Conservation (phyloP, 163 green algal species). For the Chlamydomonas reinhardtii region DNA sequence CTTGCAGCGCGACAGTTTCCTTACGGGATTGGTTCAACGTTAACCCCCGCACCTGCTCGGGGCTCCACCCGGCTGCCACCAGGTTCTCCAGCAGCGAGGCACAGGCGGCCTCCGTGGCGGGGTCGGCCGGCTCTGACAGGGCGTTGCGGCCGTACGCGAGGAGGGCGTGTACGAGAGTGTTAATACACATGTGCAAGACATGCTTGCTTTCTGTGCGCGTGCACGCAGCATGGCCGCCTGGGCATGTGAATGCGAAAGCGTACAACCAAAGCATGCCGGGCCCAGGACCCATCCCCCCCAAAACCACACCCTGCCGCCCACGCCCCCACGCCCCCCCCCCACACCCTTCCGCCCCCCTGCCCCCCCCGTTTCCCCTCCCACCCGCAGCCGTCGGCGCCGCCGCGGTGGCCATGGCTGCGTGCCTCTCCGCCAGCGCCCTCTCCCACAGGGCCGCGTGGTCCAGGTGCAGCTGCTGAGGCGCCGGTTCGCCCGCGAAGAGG, state of each 20-base stretch:
- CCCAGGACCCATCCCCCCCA: no score
- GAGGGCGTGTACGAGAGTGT: no score
- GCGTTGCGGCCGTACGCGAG: no score
- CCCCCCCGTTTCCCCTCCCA: background rate
- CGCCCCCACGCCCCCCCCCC: no score
- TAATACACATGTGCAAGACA: no score
- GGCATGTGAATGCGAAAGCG: no score
- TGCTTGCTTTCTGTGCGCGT: no score
- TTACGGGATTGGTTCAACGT: no score
- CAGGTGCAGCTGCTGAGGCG: conserved; percentile 44
- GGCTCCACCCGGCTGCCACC: conserved; percentile 3
- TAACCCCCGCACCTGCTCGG: background rate
- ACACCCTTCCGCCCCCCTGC: background rate
- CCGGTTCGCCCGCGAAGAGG: conserved; percentile 39
- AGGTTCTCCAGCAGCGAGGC: conserved; percentile 28
- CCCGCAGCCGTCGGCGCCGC: background rate
- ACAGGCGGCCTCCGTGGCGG: conserved; percentile 24
- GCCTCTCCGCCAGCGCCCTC: conserved; percentile 25
- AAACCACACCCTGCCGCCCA: no score
- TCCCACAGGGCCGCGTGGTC: conserved; percentile 39
- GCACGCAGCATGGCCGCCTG: no score
- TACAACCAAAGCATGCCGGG: no score
- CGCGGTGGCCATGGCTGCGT: background rate
- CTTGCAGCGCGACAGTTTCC: no score
- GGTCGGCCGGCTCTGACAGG: background rate